A percentile compares a stretch with the other conserved stretches of the same genome.
These are phyloP conservation scores for Phytophthora brassicae DNA, from an alignment of 352 stramenopile genomes.

Conservation along the genomic window DNA sequence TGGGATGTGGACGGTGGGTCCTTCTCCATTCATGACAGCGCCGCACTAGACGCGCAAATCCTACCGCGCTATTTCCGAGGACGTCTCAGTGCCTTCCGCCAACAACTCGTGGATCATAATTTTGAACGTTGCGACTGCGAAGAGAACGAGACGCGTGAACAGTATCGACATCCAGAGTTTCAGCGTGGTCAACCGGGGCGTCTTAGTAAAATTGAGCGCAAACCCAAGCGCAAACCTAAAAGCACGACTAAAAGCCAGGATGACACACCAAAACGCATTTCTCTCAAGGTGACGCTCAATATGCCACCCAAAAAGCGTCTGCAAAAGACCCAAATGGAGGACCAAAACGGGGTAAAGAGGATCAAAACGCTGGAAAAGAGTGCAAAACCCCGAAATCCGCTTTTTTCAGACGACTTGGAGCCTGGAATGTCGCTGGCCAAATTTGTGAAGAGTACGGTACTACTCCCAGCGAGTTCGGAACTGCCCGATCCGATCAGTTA, in stretches of 20 bases:
- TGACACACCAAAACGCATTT: conserved; percentile 8
- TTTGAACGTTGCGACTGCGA: conserved; percentile 67
- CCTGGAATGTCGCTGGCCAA: conserved; percentile 42
- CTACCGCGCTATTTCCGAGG: conserved; percentile 74
- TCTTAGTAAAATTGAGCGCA: conserved; percentile 63
- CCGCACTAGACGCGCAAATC: conserved; percentile 54
- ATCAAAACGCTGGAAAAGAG: background rate
- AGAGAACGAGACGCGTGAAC: conserved; percentile 52
- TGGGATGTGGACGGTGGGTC: conserved; percentile 58
- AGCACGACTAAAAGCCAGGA: conserved; percentile 3
- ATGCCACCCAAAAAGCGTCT: conserved; percentile 20
- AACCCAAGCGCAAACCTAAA: conserved; percentile 36
- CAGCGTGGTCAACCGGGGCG: conserved; percentile 45
- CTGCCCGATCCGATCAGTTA: conserved; percentile 72
- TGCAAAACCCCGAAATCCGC: conserved; percentile 54
- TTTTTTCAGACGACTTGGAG: conserved; percentile 61
- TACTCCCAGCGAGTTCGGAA: conserved; percentile 57
- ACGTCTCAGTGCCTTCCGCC: conserved; percentile 66
- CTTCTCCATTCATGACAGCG: conserved; percentile 72
- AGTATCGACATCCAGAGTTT: conserved; percentile 62
- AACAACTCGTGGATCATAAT: conserved; percentile 76
- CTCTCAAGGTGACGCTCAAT: conserved; percentile 55
- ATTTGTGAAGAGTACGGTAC: conserved; percentile 36
- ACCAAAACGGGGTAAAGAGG: too few species aligned
- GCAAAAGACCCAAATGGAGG: background rate